A percentile compares a stretch with the other conserved stretches of the same genome.
Evolutionary conservation across 2,329 filamentous ascomycete genomes (phyloP).

Genomic region (Dactylella cylindrospora): DNA sequence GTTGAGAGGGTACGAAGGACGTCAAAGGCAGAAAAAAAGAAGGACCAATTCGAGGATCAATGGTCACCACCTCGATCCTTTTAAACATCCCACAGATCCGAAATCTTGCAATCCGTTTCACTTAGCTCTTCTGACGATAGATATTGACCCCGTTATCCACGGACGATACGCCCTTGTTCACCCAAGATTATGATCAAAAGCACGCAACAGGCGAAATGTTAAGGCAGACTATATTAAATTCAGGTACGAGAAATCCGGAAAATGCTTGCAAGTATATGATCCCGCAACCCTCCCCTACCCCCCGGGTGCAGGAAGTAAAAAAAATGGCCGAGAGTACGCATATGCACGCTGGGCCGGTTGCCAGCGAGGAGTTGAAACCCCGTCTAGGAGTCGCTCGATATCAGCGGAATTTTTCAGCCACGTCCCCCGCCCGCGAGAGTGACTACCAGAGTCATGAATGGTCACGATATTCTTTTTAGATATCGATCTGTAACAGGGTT

Average conservation of each 20-base stretch:
- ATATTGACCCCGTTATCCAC: no score
- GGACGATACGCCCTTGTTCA: no score
- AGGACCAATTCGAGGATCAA: no score
- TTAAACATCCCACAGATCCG: conserved; percentile 19
- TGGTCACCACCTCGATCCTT: conserved; percentile 30
- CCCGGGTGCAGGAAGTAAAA: no score
- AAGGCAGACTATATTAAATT: conserved; percentile 35
- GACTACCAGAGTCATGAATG: background rate
- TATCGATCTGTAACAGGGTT: conserved; percentile 19
- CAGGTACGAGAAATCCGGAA: conserved; percentile 41
- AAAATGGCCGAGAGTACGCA: no score
- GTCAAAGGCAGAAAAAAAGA: no score
- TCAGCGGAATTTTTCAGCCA: conserved; percentile 43
- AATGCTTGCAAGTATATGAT: conserved; percentile 24
- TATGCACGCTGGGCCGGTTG: no score
- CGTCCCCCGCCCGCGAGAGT: conserved; percentile 41
- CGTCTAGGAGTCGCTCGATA: conserved; percentile 38
- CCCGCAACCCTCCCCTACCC: no score
- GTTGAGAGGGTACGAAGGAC: no score
- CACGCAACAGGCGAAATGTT: conserved; percentile 36
- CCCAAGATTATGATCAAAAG: conserved; percentile 31
- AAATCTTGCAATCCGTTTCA: conserved; percentile 13
- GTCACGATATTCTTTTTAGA: conserved; percentile 5
- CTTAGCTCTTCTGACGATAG: no score
- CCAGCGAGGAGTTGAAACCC: conserved; percentile 40